Evolutionary conservation across 73 alveolate genomes (phyloP).

Genomic region (Tetrahymena elliotti): DNA sequence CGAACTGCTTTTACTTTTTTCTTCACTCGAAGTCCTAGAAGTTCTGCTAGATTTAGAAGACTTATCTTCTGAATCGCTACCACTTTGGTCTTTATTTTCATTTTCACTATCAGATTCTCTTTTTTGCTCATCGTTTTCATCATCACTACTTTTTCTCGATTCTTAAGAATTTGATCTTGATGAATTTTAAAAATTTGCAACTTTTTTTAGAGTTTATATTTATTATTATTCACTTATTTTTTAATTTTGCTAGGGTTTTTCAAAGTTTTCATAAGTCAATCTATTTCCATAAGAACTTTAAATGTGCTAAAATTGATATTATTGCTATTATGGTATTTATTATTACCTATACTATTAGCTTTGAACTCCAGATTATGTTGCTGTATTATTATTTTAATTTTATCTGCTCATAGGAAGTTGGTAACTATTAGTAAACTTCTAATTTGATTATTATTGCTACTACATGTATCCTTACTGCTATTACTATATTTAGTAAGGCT

Average conservation of each 20-base stretch:
- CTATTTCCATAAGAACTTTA: not conserved
- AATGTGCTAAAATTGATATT: not conserved
- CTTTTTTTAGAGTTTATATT: not conserved
- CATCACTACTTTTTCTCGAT: not conserved
- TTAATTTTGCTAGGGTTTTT: not conserved
- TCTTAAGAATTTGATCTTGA: not conserved
- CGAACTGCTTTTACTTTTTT: not conserved
- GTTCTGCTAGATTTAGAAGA: not conserved
- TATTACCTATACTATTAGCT: too few species aligned
- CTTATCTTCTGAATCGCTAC: not conserved
- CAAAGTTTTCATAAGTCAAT: not conserved
- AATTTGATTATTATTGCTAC: not conserved
- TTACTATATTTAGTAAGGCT: not conserved
- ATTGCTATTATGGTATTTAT: not conserved
- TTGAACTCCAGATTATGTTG: not conserved
- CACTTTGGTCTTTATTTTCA: not conserved
- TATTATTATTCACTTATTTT: not conserved
- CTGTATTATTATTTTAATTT: not conserved
- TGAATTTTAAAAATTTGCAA: not conserved
- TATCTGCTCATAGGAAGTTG: not conserved
- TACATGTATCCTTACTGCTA: not conserved
- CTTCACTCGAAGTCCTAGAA: not conserved
- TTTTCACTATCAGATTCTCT: not conserved
- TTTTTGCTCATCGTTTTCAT: not conserved
- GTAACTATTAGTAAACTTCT: not conserved